Evolutionary conservation across 176 grass and related monocot genomes (phyloP), one percentile per base, ranked within the genome.

Genomic region (Urochloa ruziziensis): DNA sequence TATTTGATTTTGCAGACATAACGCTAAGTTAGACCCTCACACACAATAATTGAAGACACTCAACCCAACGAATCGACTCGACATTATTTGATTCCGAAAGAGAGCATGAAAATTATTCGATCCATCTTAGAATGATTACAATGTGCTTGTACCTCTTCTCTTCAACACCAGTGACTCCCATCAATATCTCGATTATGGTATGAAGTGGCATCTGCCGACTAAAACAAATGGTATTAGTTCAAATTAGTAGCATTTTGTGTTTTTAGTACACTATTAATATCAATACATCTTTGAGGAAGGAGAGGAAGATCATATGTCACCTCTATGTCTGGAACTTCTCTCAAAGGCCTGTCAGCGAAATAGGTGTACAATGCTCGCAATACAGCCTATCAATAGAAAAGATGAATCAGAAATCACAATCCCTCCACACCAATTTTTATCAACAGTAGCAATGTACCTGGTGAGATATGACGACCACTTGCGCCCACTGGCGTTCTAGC

Each of bases 151-250:
- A 98, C 85, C 92, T 82, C 82, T 89, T 98, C 83, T 98, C 95
- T 80, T 95, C 91, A 9, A 98, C 91, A 10, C 95, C 95, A 0
- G 84, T 91, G 34, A 98, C 95, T 2, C 95, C 95, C 95, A 98
- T 98, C 76, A 95, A 91, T 73, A 98, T 98, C 91, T 98, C 95
- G 49, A 98, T 95, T 86, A 98, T 98, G 65, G 92, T 98, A 73
- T 95, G 95, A 34, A 98, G 87, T 36, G 95, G 92, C 85, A 98
- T 94, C 95, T 98, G 54, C 67, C 79, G 29, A 62, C 52, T n/a
- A n/a, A 35, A 82, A 36, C 32, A 43, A 85, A 67, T 36, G 25
- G 15, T 18, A 8, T 78, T 72, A 27, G 18, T 56, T 88, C 57
- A 32, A 54, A 23, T 73, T 18, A 54, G 21, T 47, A 39, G 43